Evolutionary conservation across 139 green algal species (phyloP), one percentile per base, ranked within the genome.

Genomic region (Coelastrella sp.): DNA sequence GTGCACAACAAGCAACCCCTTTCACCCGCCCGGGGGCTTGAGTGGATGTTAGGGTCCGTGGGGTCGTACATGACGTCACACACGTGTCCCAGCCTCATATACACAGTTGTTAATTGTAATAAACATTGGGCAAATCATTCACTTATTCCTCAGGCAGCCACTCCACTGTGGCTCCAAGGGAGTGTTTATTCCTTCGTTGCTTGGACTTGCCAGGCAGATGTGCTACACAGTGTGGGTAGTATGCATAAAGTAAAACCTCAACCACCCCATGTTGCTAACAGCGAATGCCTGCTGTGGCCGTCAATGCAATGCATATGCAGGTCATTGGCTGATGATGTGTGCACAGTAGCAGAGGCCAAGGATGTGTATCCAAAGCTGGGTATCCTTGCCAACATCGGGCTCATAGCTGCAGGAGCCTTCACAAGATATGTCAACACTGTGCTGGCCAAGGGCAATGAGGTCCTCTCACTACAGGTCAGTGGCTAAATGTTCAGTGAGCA

Each of bases 351-450:
- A 11, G 95, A 96, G 82, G 94, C 94, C 57, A 93, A 90, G 75
- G 95, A 95, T 10, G 94, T 98, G 71, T 99, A 99, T 90, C 97
- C 97, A 14, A 91, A 91, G 77, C 87, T 91, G 7, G 87, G 96
- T 64, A 95, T 99, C 32, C 92, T 94, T 23, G 94, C 96, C 81
- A 98, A 98, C 85, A 78, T 98, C 47, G 96, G 95, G 4, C 89
- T 98, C 19, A 95, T 98, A 68, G 59, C 85, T 5, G 86, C 76
- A 10, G 80, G 74, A 22, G 54, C 8, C 0, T 92, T 89, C 83
- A 83, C 76, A 14, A 79, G 82, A 71, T 75, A 58, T 5, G 88
- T 91, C 4, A 91, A 20, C 7, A 23, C 74, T 32, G 91, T 17
- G 83, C 92, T 91, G 7, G 80, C 68, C 4, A 84, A 32, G 4